Conservation (phyloP, 192 early-diverging fungal species). For the Backusella luteola region DNA sequence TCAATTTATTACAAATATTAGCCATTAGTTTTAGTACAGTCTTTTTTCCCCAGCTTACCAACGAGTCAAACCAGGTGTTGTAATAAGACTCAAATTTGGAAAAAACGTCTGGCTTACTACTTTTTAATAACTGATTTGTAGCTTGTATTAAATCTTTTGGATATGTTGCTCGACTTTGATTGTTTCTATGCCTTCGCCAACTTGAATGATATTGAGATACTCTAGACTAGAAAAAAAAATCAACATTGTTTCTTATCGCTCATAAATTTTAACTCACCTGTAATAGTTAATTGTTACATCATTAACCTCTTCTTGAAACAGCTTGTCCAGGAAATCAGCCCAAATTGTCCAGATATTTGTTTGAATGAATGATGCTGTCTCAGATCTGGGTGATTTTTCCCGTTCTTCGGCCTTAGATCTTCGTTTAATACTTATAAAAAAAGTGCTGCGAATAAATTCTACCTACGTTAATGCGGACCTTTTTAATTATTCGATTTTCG, state of each 20-base stretch:
- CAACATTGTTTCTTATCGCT: slow-evolving; percentile 2
- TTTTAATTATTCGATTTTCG: background rate
- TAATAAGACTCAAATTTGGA: background rate
- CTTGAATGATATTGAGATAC: background rate
- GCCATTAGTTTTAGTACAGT: background rate
- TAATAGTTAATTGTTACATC: background rate
- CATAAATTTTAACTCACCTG: slow-evolving; percentile 12
- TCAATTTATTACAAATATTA: background rate
- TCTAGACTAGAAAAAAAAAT: slow-evolving; percentile 8
- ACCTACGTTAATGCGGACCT: background rate
- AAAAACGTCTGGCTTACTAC: background rate
- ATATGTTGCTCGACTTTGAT: slow-evolving; percentile 7
- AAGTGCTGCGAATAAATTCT: background rate
- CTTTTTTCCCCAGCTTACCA: background rate
- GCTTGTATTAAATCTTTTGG: background rate
- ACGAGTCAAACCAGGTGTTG: background rate
- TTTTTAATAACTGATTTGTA: background rate
- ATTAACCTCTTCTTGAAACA: slow-evolving; percentile 1
- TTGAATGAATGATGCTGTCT: background rate
- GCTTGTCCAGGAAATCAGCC: background rate
- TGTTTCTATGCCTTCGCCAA: background rate
- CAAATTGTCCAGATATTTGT: background rate
- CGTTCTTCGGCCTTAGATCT: background rate
- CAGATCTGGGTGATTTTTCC: background rate
- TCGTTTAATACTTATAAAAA: background rate